These are phyloP conservation scores for Hypoxylon sp. DNA, from an alignment of 2,329 filamentous ascomycete species.

Conservation along the genomic window DNA sequence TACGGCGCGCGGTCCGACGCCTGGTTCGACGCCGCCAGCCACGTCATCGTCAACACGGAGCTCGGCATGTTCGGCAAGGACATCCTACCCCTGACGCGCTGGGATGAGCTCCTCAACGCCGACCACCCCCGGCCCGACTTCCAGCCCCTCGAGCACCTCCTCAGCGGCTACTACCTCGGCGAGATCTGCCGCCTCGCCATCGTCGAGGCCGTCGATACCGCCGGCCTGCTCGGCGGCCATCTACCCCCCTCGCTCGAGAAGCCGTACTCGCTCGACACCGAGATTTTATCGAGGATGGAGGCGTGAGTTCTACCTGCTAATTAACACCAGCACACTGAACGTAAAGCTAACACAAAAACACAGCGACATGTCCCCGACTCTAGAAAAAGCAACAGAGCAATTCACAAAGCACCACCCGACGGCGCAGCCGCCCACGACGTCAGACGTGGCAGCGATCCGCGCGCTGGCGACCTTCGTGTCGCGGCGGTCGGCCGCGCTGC, in stretches of 20 bases:
- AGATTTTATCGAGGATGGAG: slow-evolving; percentile 65
- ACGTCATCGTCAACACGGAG: slow-evolving; percentile 73
- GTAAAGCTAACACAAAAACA: slow-evolving; percentile 17
- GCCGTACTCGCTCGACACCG: slow-evolving; percentile 67
- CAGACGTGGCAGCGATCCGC: slow-evolving; percentile 62
- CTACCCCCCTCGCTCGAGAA: slow-evolving; percentile 61
- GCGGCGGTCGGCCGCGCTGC: slow-evolving; percentile 64
- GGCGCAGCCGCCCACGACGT: slow-evolving; percentile 40
- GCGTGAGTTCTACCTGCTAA: slow-evolving; percentile 53
- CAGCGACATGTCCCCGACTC: slow-evolving; percentile 55
- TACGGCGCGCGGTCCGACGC: slow-evolving; percentile 62
- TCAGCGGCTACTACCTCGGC: slow-evolving; percentile 72
- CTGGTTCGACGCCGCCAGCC: slow-evolving; percentile 66
- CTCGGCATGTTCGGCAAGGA: slow-evolving; percentile 70
- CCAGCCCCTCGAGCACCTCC: slow-evolving; percentile 54
- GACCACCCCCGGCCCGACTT: slow-evolving; percentile 57
- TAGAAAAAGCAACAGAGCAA: slow-evolving; percentile 54
- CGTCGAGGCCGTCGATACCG: slow-evolving; percentile 64
- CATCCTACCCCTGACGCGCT: slow-evolving; percentile 66
- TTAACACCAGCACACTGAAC: background rate
- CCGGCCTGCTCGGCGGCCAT: slow-evolving; percentile 63
- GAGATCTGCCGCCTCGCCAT: slow-evolving; percentile 68
- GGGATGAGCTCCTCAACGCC: slow-evolving; percentile 63
- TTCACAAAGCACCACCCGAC: slow-evolving; percentile 62
- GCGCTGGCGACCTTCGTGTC: slow-evolving; percentile 63